Evolutionary conservation across 192 early-diverging fungal species (phyloP).

Genomic region (Coemansia sp.): DNA sequence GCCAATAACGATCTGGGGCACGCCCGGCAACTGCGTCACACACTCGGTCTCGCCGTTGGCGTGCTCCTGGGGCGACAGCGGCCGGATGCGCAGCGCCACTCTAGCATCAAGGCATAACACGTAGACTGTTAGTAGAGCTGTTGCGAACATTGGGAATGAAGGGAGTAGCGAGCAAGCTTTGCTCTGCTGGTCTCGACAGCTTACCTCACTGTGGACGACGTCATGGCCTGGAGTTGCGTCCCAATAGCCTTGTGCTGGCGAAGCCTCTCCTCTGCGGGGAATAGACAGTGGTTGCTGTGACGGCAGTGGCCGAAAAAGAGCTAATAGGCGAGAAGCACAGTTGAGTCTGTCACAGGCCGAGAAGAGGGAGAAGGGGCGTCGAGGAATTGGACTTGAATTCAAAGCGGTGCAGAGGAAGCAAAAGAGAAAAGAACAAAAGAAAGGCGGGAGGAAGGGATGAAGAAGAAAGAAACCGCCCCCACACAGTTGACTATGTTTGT

Average conservation of each 20-base stretch:
- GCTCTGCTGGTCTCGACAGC: background rate
- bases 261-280: no score
- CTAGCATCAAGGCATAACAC: constrained; percentile 16
- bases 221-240: constrained; percentile 19
- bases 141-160: no score
- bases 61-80: constrained; percentile 50
- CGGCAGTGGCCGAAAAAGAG: background rate
- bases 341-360: no score
- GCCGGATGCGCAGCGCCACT: constrained; percentile 53
- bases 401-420: background rate
- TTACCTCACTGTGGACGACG: constrained; percentile 45
- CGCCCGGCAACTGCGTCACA: constrained; percentile 53
- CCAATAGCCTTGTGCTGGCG: no score
- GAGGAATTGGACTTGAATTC: background rate
- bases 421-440: constrained; percentile 7
- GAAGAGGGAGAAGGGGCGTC: background rate
- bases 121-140: background rate
- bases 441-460: no score
- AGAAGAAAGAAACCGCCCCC: background rate
- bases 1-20: constrained; percentile 54
- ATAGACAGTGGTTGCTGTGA: no score
- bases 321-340: background rate
- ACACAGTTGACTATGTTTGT: background rate
- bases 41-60: constrained; percentile 46
- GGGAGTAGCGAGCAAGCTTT: no score